A percentile compares a stretch with the other conserved stretches of the same genome.
Conservation (phyloP, 176 grass and related monocot species). For the Eremochloa ophiuroides region DNA sequence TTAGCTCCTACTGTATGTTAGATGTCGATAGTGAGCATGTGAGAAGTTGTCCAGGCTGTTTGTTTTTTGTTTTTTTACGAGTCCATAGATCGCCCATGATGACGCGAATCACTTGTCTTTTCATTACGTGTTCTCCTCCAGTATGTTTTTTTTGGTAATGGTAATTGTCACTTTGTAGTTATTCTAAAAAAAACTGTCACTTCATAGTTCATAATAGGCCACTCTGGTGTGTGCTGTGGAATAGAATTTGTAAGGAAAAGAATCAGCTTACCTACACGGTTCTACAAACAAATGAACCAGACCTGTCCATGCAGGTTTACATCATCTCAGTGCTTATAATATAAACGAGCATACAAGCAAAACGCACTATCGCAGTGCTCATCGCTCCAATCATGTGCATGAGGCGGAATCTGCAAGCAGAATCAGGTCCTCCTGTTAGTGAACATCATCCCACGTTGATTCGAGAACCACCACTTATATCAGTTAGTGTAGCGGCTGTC, state of each 20-base stretch:
- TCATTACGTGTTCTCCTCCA: background rate
- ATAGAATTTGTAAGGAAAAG: background rate
- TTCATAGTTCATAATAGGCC: too few relatives aligned
- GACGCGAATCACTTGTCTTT: too few relatives aligned
- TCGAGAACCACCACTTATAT: background rate
- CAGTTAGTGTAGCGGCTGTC: background rate
- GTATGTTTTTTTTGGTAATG: background rate
- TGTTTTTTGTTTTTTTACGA: background rate
- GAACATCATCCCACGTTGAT: background rate
- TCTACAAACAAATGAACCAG: too few relatives aligned
- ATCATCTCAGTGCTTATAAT: too few relatives aligned
- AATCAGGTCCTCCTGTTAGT: background rate
- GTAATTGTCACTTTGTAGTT: too few relatives aligned
- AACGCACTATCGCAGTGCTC: background rate
- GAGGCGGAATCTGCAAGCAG: background rate
- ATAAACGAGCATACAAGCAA: too few relatives aligned
- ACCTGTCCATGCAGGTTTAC: too few relatives aligned
- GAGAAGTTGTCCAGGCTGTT: background rate
- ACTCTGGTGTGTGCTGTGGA: too few relatives aligned
- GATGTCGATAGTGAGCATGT: background rate
- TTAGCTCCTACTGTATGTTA: background rate
- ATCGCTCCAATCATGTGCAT: background rate
- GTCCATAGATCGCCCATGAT: too few relatives aligned
- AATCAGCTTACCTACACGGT: too few relatives aligned
- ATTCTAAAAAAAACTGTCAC: too few relatives aligned